A percentile compares a stretch with the other conserved stretches of the same genome.
Conservation (phyloP, 2,329 filamentous ascomycete species). For the Paecilomyces formosus region DNA sequence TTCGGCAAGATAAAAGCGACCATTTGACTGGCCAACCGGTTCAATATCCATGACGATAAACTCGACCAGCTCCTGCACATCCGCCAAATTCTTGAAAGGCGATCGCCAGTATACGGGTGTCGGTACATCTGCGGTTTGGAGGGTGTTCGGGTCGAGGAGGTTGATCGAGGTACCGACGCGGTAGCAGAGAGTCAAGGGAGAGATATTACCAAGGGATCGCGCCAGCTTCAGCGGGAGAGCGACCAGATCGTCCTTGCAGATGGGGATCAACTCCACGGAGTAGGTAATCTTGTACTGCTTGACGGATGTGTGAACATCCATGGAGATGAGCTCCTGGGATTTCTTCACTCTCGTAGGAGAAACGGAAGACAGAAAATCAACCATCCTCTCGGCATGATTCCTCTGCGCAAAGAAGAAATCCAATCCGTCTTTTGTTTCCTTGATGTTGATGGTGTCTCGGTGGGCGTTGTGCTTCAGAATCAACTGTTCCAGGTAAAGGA, state of each 20-base stretch:
- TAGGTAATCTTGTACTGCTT: conserved; percentile 94
- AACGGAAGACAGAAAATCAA: conserved; percentile 81
- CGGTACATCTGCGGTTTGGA: conserved; percentile 82
- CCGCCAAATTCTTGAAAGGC: conserved; percentile 76
- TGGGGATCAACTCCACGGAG: conserved; percentile 81
- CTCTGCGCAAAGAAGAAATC: conserved; percentile 90
- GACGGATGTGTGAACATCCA: conserved; percentile 82
- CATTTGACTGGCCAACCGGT: conserved; percentile 63
- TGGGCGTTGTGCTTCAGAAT: conserved; percentile 92
- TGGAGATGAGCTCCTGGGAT: conserved; percentile 86
- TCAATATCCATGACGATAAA: conserved; percentile 96
- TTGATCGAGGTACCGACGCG: conserved; percentile 85
- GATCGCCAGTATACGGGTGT: conserved; percentile 81
- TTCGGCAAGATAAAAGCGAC: conserved; percentile 78
- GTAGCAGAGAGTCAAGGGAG: conserved; percentile 77
- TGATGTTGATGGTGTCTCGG: conserved; percentile 93
- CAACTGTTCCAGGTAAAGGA: conserved; percentile 80
- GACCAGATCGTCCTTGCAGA: conserved; percentile 97
- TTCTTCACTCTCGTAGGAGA: conserved; percentile 73
- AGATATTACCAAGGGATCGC: conserved; percentile 79
- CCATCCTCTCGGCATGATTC: conserved; percentile 87
- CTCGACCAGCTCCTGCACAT: conserved; percentile 77
- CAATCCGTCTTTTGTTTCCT: conserved; percentile 89
- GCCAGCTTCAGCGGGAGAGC: conserved; percentile 84
- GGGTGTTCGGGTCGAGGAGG: conserved; percentile 79